Conservation (phyloP, 2,329 filamentous ascomycete species). For the Aspergillus sp. region DNA sequence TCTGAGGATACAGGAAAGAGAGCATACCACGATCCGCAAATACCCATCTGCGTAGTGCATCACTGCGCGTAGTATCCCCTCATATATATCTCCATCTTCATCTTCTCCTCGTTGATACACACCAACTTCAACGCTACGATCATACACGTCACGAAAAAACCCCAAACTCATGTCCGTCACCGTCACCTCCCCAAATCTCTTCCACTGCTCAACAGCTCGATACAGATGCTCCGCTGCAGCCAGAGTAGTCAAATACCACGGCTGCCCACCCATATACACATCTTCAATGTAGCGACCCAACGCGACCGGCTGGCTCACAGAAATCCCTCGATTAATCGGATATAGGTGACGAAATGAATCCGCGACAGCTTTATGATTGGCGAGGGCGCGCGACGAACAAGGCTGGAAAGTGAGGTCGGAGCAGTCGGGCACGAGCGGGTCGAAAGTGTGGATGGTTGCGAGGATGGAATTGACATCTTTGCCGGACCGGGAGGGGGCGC, state of each 20-base stretch:
- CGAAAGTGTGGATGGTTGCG: slow-evolving; percentile 45
- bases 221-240: slow-evolving; percentile 80
- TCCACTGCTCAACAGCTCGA: slow-evolving; percentile 72
- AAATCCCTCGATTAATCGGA: slow-evolving; percentile 46
- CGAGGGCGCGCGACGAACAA: slow-evolving; percentile 65
- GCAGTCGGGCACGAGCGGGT: slow-evolving; percentile 30
- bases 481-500: slow-evolving; percentile 59
- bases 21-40: slow-evolving; percentile 42
- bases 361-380: slow-evolving; percentile 73
- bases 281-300: slow-evolving; percentile 70
- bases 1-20: too few species aligned
- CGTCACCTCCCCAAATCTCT: slow-evolving; percentile 60
- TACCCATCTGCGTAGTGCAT: slow-evolving; percentile 63
- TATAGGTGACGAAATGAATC: slow-evolving; percentile 75
- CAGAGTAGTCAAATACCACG: slow-evolving; percentile 74
- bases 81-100: slow-evolving; percentile 42
- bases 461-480: slow-evolving; percentile 70
- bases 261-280: slow-evolving; percentile 73
- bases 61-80: slow-evolving; percentile 58
- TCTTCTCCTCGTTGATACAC: slow-evolving; percentile 48
- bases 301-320: slow-evolving; percentile 35
- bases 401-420: slow-evolving; percentile 68
- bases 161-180: slow-evolving; percentile 64
- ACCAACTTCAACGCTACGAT: slow-evolving; percentile 64
- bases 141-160: slow-evolving; percentile 70